Evolutionary conservation across 345 rosid species (phyloP), one percentile per base, ranked within the genome.

Genomic region (Acer campestre): DNA sequence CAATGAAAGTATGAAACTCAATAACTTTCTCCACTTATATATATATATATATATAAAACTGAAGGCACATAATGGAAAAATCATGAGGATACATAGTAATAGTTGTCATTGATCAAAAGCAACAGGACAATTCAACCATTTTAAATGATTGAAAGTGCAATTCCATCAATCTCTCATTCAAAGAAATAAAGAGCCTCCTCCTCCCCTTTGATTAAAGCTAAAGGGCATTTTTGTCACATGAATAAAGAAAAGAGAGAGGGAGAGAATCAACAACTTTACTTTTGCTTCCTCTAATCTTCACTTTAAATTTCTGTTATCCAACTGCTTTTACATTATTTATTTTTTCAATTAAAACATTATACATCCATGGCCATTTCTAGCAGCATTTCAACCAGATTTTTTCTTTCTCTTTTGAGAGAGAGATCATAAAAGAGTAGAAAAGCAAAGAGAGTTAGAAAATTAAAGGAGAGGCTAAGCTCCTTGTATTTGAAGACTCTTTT

Each of bases 301-400:
- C 90, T 87, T 89, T 82, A 83, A 90, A 82, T 78, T 85, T 85
- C 82, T 83, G 86, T 86, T 83, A 82, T 77, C 80, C 84, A 81
- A 82, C 84, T 78, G 71, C 88, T 77, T 68, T 82, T 79, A 48
- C 63, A 38, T 51, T 68, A n/a, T 29, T 42, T 70, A 63, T 49
- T 29, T 66, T 38, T 46, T 40, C 48, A 67, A 31, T 27, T 64
- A 44, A 77, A 70, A 42, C 61, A 56, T 53, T 53, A 53, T 0
- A 53, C 58, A 46, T 25, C 68, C 48, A 64, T 64, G 7, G 49
- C 80, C 73, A 68, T 71, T 70, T 48, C 71, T 29, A 44, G 63
- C 74, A 67, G 69, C 74, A 53, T 53, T 74, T 66, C 82, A 61
- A 75, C 56, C 66, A 75, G 67, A 56, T 73, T 78, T 46, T 53